Evolutionary conservation across 2,329 filamentous ascomycete species (phyloP).

Genomic region (Phialophora verrucosa): DNA sequence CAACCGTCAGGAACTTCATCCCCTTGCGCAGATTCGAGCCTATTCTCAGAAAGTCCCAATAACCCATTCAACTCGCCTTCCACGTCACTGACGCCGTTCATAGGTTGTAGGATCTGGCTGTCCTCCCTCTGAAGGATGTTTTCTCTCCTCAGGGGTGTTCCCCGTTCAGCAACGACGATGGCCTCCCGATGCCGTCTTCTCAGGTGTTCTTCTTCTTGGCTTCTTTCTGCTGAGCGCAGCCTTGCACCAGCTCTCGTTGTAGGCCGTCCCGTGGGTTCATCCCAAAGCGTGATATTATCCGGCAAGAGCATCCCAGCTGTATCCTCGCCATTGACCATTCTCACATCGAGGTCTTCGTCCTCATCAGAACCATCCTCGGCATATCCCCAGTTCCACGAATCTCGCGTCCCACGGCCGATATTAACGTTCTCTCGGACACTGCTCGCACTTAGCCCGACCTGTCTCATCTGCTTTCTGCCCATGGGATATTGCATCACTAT

Average conservation of each 20-base stretch:
- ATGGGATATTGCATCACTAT: constrained; percentile 47
- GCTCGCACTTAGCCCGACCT: constrained; percentile 51
- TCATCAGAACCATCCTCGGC: constrained; percentile 50
- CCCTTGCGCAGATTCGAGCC: neutral
- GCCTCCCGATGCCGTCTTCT: constrained; percentile 80
- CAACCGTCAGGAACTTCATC: neutral
- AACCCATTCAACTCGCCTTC: constrained; percentile 32
- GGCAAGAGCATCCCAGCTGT: constrained; percentile 47
- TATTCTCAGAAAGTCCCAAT: constrained; percentile 25
- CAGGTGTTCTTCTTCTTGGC: constrained; percentile 63
- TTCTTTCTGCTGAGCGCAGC: constrained; percentile 29
- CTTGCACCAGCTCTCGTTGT: constrained; percentile 17
- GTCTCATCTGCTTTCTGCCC: constrained; percentile 50
- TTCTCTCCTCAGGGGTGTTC: constrained; percentile 70
- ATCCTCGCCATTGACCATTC: constrained; percentile 61
- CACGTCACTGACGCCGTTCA: constrained; percentile 28
- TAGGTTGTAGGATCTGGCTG: constrained; percentile 31
- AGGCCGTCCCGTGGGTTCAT: constrained; percentile 5
- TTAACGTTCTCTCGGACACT: constrained; percentile 45
- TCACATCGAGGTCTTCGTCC: constrained; percentile 55
- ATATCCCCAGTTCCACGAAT: constrained; percentile 11
- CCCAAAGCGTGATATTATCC: constrained; percentile 24
- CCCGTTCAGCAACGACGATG: constrained; percentile 90
- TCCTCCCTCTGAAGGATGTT: constrained; percentile 74
- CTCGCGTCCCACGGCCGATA: neutral